Evolutionary conservation across 2,329 filamentous ascomycete species (phyloP).

Genomic region (Calonectria crousiana): DNA sequence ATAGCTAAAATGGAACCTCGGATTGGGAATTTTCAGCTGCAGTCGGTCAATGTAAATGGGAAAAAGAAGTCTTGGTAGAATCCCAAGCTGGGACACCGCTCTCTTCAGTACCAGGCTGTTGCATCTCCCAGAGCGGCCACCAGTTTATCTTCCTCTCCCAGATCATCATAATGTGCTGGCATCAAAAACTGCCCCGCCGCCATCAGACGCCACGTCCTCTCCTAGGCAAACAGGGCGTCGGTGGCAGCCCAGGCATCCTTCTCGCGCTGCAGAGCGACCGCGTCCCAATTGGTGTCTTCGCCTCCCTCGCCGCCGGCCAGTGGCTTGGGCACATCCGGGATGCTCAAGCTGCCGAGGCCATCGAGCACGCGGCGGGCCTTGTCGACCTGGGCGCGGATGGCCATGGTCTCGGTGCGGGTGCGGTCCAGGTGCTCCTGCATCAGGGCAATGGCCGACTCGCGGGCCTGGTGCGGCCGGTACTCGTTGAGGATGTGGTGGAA

Average conservation of each 20-base stretch:
- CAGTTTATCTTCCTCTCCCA: neutral
- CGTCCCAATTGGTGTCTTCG: conserved; percentile 34
- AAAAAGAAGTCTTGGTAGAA: neutral
- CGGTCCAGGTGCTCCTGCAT: conserved; percentile 87
- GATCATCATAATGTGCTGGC: neutral
- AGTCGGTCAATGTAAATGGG: neutral
- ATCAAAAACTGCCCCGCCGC: neutral
- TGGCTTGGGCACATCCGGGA: conserved; percentile 39
- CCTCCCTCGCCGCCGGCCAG: conserved; percentile 33
- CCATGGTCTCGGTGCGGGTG: conserved; percentile 79
- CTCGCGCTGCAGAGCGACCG: conserved; percentile 41
- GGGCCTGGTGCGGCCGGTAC: conserved; percentile 91
- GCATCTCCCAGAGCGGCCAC: neutral
- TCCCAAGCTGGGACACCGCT: neutral
- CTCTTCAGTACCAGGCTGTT: neutral
- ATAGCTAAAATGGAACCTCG: neutral
- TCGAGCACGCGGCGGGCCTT: conserved; percentile 81
- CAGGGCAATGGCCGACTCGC: conserved; percentile 86
- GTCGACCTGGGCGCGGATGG: conserved; percentile 74
- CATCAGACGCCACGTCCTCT: neutral
- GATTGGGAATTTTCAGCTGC: neutral
- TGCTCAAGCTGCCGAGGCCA: conserved; percentile 70
- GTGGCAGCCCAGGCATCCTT: conserved; percentile 56
- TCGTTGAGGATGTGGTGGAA: conserved; percentile 94
- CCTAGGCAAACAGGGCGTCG: conserved; percentile 55